Evolutionary conservation across 331 rosid species (phyloP).

Genomic region (Saraca asoca): DNA sequence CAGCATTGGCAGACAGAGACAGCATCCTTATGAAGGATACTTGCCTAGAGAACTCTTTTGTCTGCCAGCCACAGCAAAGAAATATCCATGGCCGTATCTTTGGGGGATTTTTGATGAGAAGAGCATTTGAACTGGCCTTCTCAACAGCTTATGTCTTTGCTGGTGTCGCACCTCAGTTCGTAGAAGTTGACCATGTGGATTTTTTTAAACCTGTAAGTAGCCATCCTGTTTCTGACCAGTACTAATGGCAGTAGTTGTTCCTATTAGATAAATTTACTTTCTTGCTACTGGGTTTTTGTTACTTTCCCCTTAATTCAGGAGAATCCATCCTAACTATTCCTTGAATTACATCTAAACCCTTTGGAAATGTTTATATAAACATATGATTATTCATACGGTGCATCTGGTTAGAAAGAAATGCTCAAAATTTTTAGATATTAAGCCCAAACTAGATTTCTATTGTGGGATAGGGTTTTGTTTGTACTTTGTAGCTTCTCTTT

Average conservation of each 20-base stretch:
- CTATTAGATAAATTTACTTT: conserved; percentile 20
- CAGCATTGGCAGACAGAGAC: conserved; percentile 90
- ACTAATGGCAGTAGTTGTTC: background rate
- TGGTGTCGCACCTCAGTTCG: conserved; percentile 85
- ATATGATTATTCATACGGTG: too few species aligned
- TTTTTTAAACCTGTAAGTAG: conserved; percentile 85
- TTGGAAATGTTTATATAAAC: background rate
- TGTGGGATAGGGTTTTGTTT: too few species aligned
- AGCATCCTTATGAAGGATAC: conserved; percentile 84
- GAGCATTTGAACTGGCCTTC: conserved; percentile 93
- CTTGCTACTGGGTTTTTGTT: background rate
- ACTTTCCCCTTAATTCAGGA: background rate
- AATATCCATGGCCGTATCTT: conserved; percentile 89
- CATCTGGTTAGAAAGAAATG: too few species aligned
- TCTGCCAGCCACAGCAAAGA: conserved; percentile 97
- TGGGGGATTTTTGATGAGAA: conserved; percentile 92
- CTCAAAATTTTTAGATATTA: too few species aligned
- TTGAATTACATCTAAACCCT: background rate
- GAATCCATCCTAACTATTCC: background rate
- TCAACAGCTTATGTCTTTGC: conserved; percentile 86
- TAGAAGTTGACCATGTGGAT: conserved; percentile 96
- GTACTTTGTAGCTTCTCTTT: too few species aligned
- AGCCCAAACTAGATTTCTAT: too few species aligned
- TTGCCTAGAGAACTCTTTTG: conserved; percentile 77
- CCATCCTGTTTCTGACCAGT: background rate